A percentile compares a stretch with the other conserved stretches of the same genome.
phyloP scores from a whole-genome alignment of 2,329 filamentous ascomycete genomes.

The Clonostachys sp. region DNA sequence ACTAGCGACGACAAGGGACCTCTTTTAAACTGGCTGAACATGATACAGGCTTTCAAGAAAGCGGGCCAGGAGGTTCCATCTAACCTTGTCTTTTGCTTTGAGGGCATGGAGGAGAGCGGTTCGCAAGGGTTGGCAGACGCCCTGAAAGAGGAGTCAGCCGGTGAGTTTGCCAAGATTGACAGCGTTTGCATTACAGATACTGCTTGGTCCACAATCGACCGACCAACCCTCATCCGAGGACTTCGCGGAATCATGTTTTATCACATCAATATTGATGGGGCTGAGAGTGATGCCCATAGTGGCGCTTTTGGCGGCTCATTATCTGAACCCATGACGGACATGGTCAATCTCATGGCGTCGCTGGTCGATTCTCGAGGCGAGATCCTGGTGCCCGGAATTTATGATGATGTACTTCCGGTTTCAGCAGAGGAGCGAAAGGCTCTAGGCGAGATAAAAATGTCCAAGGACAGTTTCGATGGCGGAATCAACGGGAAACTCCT shows the following conservation, averaged over 20 bases:
- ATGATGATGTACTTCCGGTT: conserved; percentile 86
- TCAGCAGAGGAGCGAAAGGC: conserved; percentile 81
- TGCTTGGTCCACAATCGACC: conserved; percentile 99
- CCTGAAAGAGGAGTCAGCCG: conserved; percentile 84
- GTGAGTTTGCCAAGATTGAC: conserved; percentile 92
- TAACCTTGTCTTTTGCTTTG: conserved; percentile 98
- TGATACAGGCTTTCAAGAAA: conserved; percentile 96
- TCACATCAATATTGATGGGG: conserved; percentile 83
- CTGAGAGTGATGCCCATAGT: conserved; percentile 90
- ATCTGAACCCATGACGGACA: conserved; percentile 98
- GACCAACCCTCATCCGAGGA: conserved; percentile 96
- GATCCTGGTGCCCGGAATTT: conserved; percentile 90
- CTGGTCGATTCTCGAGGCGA: conserved; percentile 88
- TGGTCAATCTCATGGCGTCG: conserved; percentile 75
- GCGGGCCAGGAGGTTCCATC: conserved; percentile 92
- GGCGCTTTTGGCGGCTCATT: conserved; percentile 95
- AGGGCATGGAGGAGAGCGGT: conserved; percentile 99
- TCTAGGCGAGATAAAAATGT: conserved; percentile 90
- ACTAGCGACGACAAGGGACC: conserved; percentile 98
- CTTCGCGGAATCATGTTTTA: conserved; percentile 98
- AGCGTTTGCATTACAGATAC: conserved; percentile 99
- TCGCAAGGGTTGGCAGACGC: conserved; percentile 95
- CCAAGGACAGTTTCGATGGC: conserved; percentile 92
- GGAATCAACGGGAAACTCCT: conserved; percentile 84
- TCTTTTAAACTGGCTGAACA: conserved; percentile 97